Percentiles rank a stretch among this genome's conserved stretches.
These are phyloP conservation scores for Ceraceosorus guamensis DNA, from an alignment of 1,284 basidiomycete genomes.

Conservation along the genomic window DNA sequence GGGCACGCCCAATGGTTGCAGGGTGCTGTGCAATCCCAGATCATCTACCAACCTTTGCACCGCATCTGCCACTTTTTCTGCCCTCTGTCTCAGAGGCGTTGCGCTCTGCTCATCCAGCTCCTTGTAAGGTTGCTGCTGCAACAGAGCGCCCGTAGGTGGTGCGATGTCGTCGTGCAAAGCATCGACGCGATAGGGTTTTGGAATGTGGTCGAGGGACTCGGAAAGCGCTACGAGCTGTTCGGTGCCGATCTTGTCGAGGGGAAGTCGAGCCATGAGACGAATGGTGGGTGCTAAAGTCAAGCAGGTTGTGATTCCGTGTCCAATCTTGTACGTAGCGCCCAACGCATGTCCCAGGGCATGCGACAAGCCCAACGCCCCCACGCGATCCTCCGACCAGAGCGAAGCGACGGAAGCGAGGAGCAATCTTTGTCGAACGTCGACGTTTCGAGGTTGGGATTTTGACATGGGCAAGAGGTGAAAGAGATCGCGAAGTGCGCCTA, in stretches of 20 bases:
- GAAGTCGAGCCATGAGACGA: slow-evolving; percentile 11
- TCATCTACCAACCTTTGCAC: slow-evolving; percentile 52
- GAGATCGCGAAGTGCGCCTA: slow-evolving; percentile 56
- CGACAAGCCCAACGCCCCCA: slow-evolving; percentile 63
- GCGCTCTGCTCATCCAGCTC: no score
- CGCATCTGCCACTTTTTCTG: slow-evolving; percentile 17
- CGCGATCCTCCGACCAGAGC: slow-evolving; percentile 59
- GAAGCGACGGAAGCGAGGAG: slow-evolving; percentile 69
- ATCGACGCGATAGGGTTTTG: slow-evolving; percentile 18
- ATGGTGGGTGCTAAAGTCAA: slow-evolving; percentile 56
- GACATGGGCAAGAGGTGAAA: slow-evolving; percentile 65
- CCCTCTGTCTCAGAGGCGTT: slow-evolving; percentile 13
- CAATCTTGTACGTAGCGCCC: slow-evolving; percentile 67
- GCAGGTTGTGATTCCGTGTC: slow-evolving; percentile 75
- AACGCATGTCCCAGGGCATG: slow-evolving; percentile 61
- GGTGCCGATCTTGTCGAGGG: slow-evolving; percentile 13
- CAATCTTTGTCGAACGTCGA: slow-evolving; percentile 62
- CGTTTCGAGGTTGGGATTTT: slow-evolving; percentile 57
- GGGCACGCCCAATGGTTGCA: slow-evolving; percentile 60
- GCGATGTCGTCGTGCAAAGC: slow-evolving; percentile 5
- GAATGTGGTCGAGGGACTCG: slow-evolving; percentile 27
- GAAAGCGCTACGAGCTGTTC: slow-evolving; percentile 25
- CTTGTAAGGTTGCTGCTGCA: slow-evolving; percentile 1
- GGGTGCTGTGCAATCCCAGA: slow-evolving; percentile 58
- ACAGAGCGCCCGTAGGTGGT: neutral